Conservation (phyloP, 768 basidiomycete species). For the Dentipellis sp. region DNA sequence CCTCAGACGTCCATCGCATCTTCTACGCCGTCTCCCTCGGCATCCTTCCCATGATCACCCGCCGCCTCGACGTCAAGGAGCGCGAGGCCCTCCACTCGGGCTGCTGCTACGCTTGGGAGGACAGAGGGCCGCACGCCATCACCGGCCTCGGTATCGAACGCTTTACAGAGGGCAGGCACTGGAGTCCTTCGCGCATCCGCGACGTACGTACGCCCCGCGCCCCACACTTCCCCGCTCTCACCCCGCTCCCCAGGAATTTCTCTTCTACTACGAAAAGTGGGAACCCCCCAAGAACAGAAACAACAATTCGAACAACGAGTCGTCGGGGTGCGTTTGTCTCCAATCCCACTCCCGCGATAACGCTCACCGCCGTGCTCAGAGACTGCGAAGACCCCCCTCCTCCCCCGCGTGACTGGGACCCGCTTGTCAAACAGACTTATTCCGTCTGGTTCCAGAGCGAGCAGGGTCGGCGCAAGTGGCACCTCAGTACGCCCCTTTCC, state of each 20-base stretch:
- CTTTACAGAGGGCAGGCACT: slow-evolving; percentile 74
- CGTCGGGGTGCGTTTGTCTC: slow-evolving; percentile 12
- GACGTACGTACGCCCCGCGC: slow-evolving; percentile 18
- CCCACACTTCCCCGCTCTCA: background rate
- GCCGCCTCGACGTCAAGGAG: slow-evolving; percentile 78
- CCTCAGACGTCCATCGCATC: slow-evolving; percentile 72
- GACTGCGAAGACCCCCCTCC: slow-evolving; percentile 27
- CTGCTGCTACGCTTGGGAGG: slow-evolving; percentile 85
- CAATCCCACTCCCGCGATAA: slow-evolving; percentile 7
- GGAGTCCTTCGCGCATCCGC: slow-evolving; percentile 75
- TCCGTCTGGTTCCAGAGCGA: slow-evolving; percentile 25
- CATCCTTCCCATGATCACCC: slow-evolving; percentile 64
- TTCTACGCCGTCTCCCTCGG: slow-evolving; percentile 69
- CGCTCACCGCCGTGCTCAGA: slow-evolving; percentile 5
- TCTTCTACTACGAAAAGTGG: slow-evolving; percentile 47
- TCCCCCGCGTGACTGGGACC: slow-evolving; percentile 27
- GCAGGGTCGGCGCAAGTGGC: slow-evolving; percentile 30
- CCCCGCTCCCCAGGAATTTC: slow-evolving; percentile 32
- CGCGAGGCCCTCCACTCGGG: slow-evolving; percentile 56
- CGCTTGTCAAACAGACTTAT: slow-evolving; percentile 47
- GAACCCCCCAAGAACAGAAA: slow-evolving; percentile 27
- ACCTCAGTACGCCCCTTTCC: slow-evolving; percentile 32
- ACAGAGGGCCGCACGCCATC: slow-evolving; percentile 68
- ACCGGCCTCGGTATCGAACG: slow-evolving; percentile 83
- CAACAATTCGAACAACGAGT: slow-evolving; percentile 20